Base-by-base conservation (phyloP, 2,329 filamentous ascomycete species). In the Pezicula carpinea region DNA sequence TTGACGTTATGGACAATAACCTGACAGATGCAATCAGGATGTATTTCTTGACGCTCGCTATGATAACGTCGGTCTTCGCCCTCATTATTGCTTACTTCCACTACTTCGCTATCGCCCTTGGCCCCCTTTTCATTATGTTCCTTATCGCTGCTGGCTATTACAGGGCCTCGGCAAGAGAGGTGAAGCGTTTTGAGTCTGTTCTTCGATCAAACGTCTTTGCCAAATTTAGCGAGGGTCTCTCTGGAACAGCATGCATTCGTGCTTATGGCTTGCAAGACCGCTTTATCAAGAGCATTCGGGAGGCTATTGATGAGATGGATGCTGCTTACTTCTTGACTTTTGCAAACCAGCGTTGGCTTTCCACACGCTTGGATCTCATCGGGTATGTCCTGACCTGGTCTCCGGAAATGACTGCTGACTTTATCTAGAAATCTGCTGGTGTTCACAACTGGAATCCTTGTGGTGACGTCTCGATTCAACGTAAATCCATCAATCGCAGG, bases 311-410 rank as follows among this genome's bases (percentile, higher is more conserved):
- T 64, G 79, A 89, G 53, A 96, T 97, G 91, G 85, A 97, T 64
- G 81, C 85, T 19, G 92, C 92, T 0, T 97, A 97, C 67, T 99
- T 89, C 65, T 76, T 97, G 31, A 97, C 92, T 0, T 97, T 95
- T 64, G 87, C 89, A 4, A 97, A 96, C 63, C 92, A 97, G 69
- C 80, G 93, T 33, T 99, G 92, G 92, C 75, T 97, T 14, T 89
- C 87, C 7, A 72, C 91, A 2, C 83, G 93, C 4, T 76, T 97
- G 2, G 93, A 97, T 64, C 71, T 83, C 32, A 88, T 97, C 44
- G 89, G 90, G 43, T 44, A 44, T 38, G 21, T 38, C 17, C 18
- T 7, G 15, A 15, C 29, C 13, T 18, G 22, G 3, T 17, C n/a
- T 15, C 23, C 5, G 4, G 5, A 19, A 3, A 31, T 15, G 8